Conservation (phyloP, 192 early-diverging fungal genomes). For the Rhizoclosmatium sp. region DNA sequence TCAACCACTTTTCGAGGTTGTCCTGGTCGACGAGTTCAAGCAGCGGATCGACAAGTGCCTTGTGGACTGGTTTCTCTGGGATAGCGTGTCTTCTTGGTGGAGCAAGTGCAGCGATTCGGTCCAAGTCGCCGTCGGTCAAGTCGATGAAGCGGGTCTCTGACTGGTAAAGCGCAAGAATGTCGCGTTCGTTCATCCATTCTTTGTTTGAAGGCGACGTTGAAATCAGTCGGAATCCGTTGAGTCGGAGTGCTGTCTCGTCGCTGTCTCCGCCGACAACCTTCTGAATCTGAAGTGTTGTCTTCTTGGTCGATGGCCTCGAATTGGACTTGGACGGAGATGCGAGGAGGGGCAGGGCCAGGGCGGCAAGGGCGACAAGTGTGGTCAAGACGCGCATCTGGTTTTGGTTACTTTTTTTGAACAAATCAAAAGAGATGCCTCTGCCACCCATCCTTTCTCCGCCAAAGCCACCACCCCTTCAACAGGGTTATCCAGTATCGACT, state of each 20-base stretch:
- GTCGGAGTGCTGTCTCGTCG: background rate
- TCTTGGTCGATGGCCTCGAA: background rate
- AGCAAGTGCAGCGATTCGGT: slow-evolving; percentile 11
- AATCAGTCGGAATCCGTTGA: slow-evolving; percentile 46
- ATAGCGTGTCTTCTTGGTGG: slow-evolving; percentile 40
- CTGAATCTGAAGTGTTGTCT: background rate
- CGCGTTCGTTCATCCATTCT: slow-evolving; percentile 31
- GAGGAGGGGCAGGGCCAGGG: background rate
- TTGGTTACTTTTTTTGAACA: background rate
- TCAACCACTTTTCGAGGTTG: slow-evolving; percentile 74
- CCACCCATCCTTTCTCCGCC: too few relatives aligned
- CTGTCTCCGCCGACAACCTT: background rate
- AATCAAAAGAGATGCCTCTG: too few relatives aligned
- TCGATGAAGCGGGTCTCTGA: slow-evolving; percentile 82
- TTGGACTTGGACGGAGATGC: background rate
- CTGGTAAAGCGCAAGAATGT: background rate
- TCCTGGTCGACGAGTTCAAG: slow-evolving; percentile 67
- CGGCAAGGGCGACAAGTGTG: background rate
- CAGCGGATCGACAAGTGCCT: slow-evolving; percentile 68
- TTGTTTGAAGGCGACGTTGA: slow-evolving; percentile 13
- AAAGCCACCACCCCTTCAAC: too few relatives aligned
- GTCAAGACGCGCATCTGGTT: background rate
- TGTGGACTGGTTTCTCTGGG: slow-evolving; percentile 61
- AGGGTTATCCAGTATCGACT: too few relatives aligned
- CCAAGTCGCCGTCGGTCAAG: slow-evolving; percentile 77